These are phyloP conservation scores for Hyphopichia burtonii DNA, from an alignment of 1,139 yeast genomes.

Conservation along the genomic window DNA sequence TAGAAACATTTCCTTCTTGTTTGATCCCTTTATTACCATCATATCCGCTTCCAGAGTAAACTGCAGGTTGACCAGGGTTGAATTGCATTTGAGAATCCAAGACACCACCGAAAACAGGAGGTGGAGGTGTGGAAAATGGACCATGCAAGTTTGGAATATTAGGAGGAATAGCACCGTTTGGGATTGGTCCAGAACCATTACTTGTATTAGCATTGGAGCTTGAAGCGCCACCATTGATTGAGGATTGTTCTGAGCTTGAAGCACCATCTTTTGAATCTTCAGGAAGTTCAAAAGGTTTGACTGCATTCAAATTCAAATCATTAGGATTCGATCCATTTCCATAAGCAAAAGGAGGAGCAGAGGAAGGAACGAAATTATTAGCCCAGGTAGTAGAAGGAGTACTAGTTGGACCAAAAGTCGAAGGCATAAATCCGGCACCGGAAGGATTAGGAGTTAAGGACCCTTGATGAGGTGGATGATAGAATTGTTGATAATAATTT, in stretches of 20 bases:
- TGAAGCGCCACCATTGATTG: neutral
- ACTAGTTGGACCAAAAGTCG: constrained; percentile 14
- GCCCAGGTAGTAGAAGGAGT: constrained; percentile 32
- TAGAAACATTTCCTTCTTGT: neutral
- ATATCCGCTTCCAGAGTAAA: neutral
- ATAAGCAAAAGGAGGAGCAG: constrained; percentile 39
- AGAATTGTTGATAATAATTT: constrained; percentile 16
- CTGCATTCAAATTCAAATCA: constrained; percentile 15
- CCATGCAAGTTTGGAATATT: constrained; percentile 14
- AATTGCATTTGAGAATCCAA: constrained; percentile 18
- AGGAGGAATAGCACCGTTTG: constrained; percentile 1
- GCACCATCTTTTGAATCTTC: constrained; percentile 18
- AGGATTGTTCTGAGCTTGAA: constrained; percentile 3
- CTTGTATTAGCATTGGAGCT: neutral
- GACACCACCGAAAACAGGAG: constrained; percentile 23
- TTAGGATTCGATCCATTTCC: constrained; percentile 7
- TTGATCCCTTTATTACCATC: neutral
- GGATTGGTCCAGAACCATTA: neutral
- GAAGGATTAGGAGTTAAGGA: constrained; percentile 37
- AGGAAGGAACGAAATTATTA: constrained; percentile 27
- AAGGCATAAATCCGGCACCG: constrained; percentile 16
- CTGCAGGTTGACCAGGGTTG: neutral
- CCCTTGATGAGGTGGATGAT: constrained; percentile 20
- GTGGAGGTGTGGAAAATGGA: constrained; percentile 27
- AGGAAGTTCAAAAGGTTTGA: constrained; percentile 38